These are phyloP conservation scores for Piper longum DNA, from an alignment of 164 flowering plant genomes.

Conservation along the genomic window DNA sequence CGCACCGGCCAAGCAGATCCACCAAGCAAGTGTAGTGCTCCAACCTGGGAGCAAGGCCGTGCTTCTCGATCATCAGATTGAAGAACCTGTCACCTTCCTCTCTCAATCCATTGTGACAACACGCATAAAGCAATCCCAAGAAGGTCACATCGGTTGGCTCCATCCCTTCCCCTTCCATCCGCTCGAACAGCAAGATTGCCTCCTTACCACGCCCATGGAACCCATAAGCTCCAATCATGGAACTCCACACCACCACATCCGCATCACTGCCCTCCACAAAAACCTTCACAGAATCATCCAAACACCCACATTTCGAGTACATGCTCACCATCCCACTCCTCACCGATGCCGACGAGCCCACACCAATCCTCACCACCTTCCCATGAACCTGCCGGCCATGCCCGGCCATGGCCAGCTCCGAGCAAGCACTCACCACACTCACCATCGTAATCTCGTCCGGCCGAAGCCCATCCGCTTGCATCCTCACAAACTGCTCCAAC, in stretches of 20 bases:
- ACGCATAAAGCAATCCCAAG: conserved; percentile 59
- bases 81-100: conserved; percentile 39
- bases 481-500: conserved; percentile 35
- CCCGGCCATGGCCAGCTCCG: conserved; percentile 59
- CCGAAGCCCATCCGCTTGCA: conserved; percentile 44
- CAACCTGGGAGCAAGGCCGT: conserved; percentile 33
- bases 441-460: conserved; percentile 65
- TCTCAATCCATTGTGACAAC: conserved; percentile 63
- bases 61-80: conserved; percentile 35
- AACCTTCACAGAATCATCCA: conserved; percentile 45
- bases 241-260: conserved; percentile 53
- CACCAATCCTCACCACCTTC: conserved; percentile 43
- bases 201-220: conserved; percentile 59
- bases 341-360: conserved; percentile 23
- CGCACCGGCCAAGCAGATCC: conserved; percentile 65
- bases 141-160: conserved; percentile 60
- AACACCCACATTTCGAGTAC: conserved; percentile 69
- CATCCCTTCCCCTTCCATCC: conserved; percentile 34
- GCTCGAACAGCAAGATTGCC: conserved; percentile 36
- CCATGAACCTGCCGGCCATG: conserved; percentile 75
- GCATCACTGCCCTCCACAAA: conserved; percentile 26
- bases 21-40: conserved; percentile 67
- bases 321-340: conserved; percentile 52
- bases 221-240: conserved; percentile 74
- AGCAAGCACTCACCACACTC: conserved; percentile 56